Evolutionary conservation across 371 early-diverging fungal genomes (phyloP).

Genomic region (Saksenaea vasiformis): DNA sequence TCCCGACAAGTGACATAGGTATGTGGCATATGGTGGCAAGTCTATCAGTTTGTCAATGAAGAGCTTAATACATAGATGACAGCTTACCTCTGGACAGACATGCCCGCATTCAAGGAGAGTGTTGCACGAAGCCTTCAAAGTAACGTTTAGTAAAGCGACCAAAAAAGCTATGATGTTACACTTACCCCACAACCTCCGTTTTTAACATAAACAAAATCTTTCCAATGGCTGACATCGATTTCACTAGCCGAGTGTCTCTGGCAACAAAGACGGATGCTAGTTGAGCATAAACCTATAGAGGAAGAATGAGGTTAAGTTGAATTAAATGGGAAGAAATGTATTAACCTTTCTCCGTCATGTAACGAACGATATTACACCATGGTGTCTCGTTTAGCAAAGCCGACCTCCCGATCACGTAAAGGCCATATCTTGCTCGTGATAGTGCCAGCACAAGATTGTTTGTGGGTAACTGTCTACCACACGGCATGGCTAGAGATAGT

Average conservation of each 20-base stretch:
- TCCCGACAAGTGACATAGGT: constrained; percentile 23
- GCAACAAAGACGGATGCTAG: constrained; percentile 13
- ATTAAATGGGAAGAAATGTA: too few relatives aligned
- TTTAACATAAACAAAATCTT: constrained; percentile 28
- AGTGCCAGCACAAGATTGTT: constrained; percentile 27
- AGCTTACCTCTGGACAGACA: constrained; percentile 32
- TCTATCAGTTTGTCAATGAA: constrained; percentile 6
- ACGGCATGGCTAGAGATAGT: constrained; percentile 30
- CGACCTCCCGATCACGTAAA: constrained; percentile 41
- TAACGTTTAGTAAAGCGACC: not conserved
- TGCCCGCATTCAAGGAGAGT: constrained; percentile 41
- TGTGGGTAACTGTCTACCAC: constrained; percentile 3
- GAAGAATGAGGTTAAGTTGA: not conserved
- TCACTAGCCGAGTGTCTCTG: constrained; percentile 13
- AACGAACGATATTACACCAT: constrained; percentile 29
- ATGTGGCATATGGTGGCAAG: constrained; percentile 38
- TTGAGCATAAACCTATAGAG: constrained; percentile 7
- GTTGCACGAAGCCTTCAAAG: constrained; percentile 18
- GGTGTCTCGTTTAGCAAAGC: not conserved
- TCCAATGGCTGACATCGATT: constrained; percentile 15
- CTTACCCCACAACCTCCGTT: constrained; percentile 44
- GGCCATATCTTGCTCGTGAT: constrained; percentile 38
- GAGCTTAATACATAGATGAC: not conserved
- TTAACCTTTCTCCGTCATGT: constrained; percentile 26
- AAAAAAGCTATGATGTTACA: not conserved